Percentiles rank a stretch among this genome's conserved stretches.
Conservation (phyloP, 2,329 filamentous ascomycete genomes). For the Fusarium ambrosium region DNA sequence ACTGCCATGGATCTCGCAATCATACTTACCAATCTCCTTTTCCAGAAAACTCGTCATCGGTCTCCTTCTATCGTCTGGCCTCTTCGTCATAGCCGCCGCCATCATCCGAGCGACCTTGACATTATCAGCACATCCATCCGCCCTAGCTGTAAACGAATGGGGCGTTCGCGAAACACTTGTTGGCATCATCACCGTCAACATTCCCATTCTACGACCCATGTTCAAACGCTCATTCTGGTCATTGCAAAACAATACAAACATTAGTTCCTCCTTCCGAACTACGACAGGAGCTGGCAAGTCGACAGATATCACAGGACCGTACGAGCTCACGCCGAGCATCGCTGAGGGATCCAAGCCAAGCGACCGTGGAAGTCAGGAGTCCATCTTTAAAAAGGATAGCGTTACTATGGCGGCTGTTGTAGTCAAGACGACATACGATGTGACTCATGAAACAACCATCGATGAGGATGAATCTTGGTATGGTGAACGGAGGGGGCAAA, state of each 20-base stretch:
- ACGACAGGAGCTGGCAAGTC: slow-evolving; percentile 17
- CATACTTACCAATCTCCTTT: not conserved
- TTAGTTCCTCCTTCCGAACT: slow-evolving; percentile 14
- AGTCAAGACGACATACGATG: slow-evolving; percentile 27
- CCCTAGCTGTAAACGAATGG: slow-evolving; percentile 45
- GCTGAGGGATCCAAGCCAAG: slow-evolving; percentile 1
- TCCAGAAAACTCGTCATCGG: slow-evolving; percentile 44
- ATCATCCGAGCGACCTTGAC: slow-evolving; percentile 42
- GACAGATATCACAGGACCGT: slow-evolving; percentile 17
- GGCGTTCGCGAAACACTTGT: slow-evolving; percentile 52
- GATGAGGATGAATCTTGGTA: slow-evolving; percentile 18
- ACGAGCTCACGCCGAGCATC: slow-evolving; percentile 33
- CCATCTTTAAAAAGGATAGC: slow-evolving; percentile 16
- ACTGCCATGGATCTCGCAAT: rapidly evolving
- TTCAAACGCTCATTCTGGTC: slow-evolving; percentile 36
- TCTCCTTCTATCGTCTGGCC: slow-evolving; percentile 43
- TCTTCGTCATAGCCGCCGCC: slow-evolving; percentile 47
- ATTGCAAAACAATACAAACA: not conserved
- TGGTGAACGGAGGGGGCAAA: slow-evolving; percentile 7
- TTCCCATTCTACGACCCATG: slow-evolving; percentile 28
- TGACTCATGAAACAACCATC: slow-evolving; percentile 12
- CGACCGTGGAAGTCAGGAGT: slow-evolving; percentile 31
- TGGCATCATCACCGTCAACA: slow-evolving; percentile 55
- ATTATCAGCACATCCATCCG: slow-evolving; percentile 39
- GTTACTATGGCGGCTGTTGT: slow-evolving; percentile 15